phyloP scores from a whole-genome alignment of 148 eudicot genomes.

The Arctostaphylos glauca region DNA sequence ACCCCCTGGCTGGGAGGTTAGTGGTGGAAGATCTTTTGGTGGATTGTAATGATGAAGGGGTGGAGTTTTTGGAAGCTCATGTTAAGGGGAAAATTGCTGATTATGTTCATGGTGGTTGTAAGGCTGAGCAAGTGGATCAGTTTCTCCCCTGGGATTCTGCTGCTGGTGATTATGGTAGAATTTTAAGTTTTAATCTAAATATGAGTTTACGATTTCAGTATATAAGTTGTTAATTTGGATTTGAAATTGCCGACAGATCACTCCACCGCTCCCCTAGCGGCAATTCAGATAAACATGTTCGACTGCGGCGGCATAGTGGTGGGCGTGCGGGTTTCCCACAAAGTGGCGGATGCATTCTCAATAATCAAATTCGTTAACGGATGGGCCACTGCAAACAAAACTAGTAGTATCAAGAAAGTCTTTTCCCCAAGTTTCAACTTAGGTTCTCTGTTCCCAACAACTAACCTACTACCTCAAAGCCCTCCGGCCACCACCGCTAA shows the following conservation, averaged over 20 bases:
- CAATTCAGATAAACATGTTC: slow-evolving; percentile 9
- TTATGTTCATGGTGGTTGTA: background rate
- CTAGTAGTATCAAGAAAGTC: background rate
- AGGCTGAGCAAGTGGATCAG: slow-evolving; percentile 1
- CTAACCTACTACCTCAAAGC: background rate
- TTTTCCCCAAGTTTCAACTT: background rate
- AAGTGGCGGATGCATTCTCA: slow-evolving; percentile 17
- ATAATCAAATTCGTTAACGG: slow-evolving; percentile 8
- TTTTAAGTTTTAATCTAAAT: background rate
- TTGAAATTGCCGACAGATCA: background rate
- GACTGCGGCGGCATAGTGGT: slow-evolving; percentile 9
- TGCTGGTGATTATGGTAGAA: background rate
- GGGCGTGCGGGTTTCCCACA: background rate
- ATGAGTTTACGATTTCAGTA: no score
- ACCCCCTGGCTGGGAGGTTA: slow-evolving; percentile 31
- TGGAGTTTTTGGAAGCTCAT: background rate
- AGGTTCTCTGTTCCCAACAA: slow-evolving; percentile 23
- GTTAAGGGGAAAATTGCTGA: background rate
- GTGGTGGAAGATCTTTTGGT: slow-evolving; percentile 3
- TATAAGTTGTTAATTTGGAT: no score
- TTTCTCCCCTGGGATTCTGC: slow-evolving; percentile 8
- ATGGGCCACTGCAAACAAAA: slow-evolving; percentile 18
- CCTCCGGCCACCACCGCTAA: background rate
- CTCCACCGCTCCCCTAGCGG: background rate
- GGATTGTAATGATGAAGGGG: slow-evolving; percentile 18